These are phyloP conservation scores for Boletus insuetus DNA, from an alignment of 768 basidiomycete species.

Conservation along the genomic window DNA sequence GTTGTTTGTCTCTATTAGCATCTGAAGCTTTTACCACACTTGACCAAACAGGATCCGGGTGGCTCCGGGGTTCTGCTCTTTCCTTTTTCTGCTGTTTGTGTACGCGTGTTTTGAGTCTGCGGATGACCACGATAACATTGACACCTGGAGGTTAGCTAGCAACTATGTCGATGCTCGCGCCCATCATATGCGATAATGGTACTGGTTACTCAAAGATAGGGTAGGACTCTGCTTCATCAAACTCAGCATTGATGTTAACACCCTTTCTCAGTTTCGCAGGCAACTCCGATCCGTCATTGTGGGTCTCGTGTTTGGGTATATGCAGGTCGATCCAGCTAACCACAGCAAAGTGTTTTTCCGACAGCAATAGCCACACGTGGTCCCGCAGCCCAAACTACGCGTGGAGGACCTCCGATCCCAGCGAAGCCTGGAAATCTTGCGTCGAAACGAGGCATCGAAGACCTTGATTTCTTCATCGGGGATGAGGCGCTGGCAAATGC, in stretches of 20 bases:
- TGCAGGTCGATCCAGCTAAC: slow-evolving; percentile 5
- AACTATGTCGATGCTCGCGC: slow-evolving; percentile 81
- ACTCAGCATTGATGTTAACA: slow-evolving; percentile 7
- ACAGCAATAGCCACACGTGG: slow-evolving; percentile 90
- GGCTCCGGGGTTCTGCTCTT: too few species aligned
- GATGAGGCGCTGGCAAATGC: slow-evolving; percentile 96
- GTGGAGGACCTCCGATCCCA: slow-evolving; percentile 76
- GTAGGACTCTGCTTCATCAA: slow-evolving; percentile 41
- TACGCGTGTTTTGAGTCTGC: too few species aligned
- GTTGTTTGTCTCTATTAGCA: slow-evolving; percentile 27
- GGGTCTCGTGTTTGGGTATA: slow-evolving; percentile 32
- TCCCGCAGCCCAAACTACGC: slow-evolving; percentile 56
- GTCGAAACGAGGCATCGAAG: slow-evolving; percentile 95
- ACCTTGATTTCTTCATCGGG: slow-evolving; percentile 99
- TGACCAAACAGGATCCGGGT: slow-evolving; percentile 16
- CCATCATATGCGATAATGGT: slow-evolving; percentile 97
- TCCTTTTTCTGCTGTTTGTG: too few species aligned
- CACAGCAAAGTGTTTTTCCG: slow-evolving; percentile 76
- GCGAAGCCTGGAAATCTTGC: slow-evolving; percentile 89
- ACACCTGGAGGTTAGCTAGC: too few species aligned
- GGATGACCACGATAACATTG: not conserved
- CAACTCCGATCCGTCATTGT: slow-evolving; percentile 99
- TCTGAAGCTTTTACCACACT: slow-evolving; percentile 23
- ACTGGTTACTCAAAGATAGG: slow-evolving; percentile 98
- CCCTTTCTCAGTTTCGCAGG: slow-evolving; percentile 76